Evolutionary conservation across 2,329 filamentous ascomycete genomes (phyloP), one percentile per base, ranked within the genome.

Genomic region (Fusarium xyrophilum): DNA sequence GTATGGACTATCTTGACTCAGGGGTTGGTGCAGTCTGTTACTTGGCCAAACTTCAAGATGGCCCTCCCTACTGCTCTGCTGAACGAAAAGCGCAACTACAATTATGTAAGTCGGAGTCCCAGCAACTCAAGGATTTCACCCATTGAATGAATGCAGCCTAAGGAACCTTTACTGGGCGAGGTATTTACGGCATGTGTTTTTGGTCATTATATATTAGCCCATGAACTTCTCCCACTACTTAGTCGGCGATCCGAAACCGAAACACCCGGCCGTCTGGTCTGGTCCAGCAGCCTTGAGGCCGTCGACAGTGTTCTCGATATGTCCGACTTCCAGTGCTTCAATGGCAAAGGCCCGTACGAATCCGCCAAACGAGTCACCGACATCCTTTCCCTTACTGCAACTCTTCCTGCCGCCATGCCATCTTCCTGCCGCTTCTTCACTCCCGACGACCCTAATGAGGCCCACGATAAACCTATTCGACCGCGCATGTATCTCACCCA

Each of bases 151-250:
- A 14, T 19, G 43, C 85, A 93, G 75, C 80, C 85, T 17, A 75
- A 78, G 6, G 76, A 78, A 65, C 89, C 90, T 1, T 80, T 82
- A 8, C 81, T 99, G 1, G 94, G 93, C 6, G 85, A 93, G 70
- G 88, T 97, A 21, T 99, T 98, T 77, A 91, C 90, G 76, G 91
- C 95, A 51, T 98, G 98, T 76, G 86, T 97, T 32, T 98, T 99
- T 76, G 96, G 96, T 0, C 96, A 99, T 81, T 98, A 99, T 77
- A 81, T 97, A 74, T 88, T 99, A 27, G 88, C 88, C 19, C 94
- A 97, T 77, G 88, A 90, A 75, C 85, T 98, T 14, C 85, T 91
- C 70, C 91, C 93, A 1, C 82, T 97, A 14, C 85, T 99, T 71
- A 81, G 82, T 73, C 82, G 87, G 52, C 75, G 75, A 19, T 74